phyloP scores from a whole-genome alignment of 2,329 filamentous ascomycete genomes.

The Zelopaecilomyces penicillatus region DNA sequence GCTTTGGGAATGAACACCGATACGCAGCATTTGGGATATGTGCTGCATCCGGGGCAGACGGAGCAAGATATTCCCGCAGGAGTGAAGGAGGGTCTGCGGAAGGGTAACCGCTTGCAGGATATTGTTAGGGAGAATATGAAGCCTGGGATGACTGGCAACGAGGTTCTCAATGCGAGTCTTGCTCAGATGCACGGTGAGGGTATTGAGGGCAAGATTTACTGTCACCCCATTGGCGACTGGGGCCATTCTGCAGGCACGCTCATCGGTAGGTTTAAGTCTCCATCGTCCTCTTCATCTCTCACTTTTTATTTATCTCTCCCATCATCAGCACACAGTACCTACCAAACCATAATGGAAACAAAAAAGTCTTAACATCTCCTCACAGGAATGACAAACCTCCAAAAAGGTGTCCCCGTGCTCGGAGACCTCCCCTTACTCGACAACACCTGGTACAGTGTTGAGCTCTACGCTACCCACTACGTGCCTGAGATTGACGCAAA shows the following conservation, averaged over 20 bases:
- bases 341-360: too few species aligned
- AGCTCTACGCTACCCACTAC: constrained; percentile 39
- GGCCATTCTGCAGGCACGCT: constrained; percentile 40
- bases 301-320: too few species aligned
- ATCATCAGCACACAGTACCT: too few species aligned
- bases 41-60: constrained; percentile 34
- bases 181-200: constrained; percentile 34
- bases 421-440: constrained; percentile 37
- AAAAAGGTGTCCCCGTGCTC: constrained; percentile 36
- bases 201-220: constrained; percentile 40
- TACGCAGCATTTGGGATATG: constrained; percentile 41
- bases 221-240: constrained; percentile 42
- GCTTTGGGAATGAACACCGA: constrained; percentile 37
- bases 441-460: constrained; percentile 41
- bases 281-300: too few species aligned
- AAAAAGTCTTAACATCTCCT: too few species aligned
- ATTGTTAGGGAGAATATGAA: constrained; percentile 37
- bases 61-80: constrained; percentile 33
- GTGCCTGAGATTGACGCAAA: constrained; percentile 38
- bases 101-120: constrained; percentile 40
- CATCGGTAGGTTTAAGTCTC: constrained; percentile 28
- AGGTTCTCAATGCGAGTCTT: constrained; percentile 31
- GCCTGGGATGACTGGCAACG: constrained; percentile 35
- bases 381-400: constrained; percentile 41
- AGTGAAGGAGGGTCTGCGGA: constrained; percentile 33